Evolutionary conservation across 2,329 filamentous ascomycete genomes (phyloP), one percentile per base, ranked within the genome.

Genomic region (Coniochaeta sp.): DNA sequence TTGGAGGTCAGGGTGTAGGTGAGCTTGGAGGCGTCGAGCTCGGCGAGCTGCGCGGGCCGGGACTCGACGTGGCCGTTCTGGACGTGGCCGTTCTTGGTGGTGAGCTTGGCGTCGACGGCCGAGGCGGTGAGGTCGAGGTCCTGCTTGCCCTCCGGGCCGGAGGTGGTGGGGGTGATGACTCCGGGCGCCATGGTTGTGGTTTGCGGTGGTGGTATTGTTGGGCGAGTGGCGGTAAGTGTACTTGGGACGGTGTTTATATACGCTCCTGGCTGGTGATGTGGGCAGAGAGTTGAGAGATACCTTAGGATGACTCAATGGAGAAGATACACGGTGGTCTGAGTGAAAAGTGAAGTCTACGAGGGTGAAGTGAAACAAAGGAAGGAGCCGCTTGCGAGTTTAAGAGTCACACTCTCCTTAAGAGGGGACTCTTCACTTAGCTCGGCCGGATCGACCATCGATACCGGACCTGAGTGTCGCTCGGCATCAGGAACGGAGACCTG

Each of bases 21-120:
- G 67, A 88, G 77, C 70, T 81, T 82, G 64, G 85, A 87, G 65
- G 85, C 83, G 68, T 88, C 81, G 59, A 88, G 79, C 74, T 71
- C 86, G 76, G 70, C 84, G 76, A 71, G 65, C 72, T 85, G 70
- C 63, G 63, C 70, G 69, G 58, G 59, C 62, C 43, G 72, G 72
- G 67, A 70, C 58, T 50, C 24, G 44, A 50, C 44, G 50, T 70
- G 58, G 43, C 65, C 68, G 59, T 71, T 71, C 58, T 64, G 33
- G 19, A 44, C 43, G 57, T 38, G 43, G n/a, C 52, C 34, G 56
- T 40, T 40, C 56, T 58, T 58, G 54, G 28, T 38, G 16, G 31
- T 38, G 11, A 57, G 28, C 17, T 57, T 57, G 54, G 28, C 4
- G 66, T 79, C 74, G 61, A 85, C 72, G 65, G 80, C 80, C 19